Base-by-base conservation (phyloP, 768 basidiomycete species). In the Leccinum disarticulatum region DNA sequence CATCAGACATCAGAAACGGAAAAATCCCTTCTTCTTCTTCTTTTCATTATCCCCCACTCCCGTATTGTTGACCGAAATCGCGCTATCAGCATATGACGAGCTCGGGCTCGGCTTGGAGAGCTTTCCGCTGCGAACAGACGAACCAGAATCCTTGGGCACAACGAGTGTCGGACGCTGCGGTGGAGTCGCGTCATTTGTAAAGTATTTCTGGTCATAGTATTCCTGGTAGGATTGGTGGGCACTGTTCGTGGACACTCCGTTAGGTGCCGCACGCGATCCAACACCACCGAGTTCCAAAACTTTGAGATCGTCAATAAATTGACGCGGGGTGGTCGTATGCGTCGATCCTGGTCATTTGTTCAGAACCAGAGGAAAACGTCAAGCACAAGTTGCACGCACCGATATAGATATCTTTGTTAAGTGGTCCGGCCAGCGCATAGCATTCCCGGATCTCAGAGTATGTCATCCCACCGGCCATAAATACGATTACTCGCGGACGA, bases 391-490 rank as follows among this genome's bases (percentile, higher is more conserved):
- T 14, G 9, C 7, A 59, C 70, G 54, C 66, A 96, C 96, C 97
- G 58, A 99, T 91, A 74, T 87, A 91, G 55, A 98, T 83, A 66
- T 99, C 97, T 73, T 90, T 94, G 67, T 90, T 88, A 55, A 93
- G 71, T 2, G 84, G 71, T 51, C 78, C 80, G 3, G 93, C 90
- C 15, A 96, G 79, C 53, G 87, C 80, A 69, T 98, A 98, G 50
- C 85, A 88, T 67, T 94, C 86, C 60, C 96, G 82, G 74, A 95
- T 88, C 75, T 99, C 97, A 0, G 95, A 96, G 71, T 94, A 95
- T 2, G 97, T 95, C 83, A 95, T 87, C 2, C 97, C 97, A 36
- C 97, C 97, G 14, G 92, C 91, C 25, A 98, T 80, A 73, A 98
- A 98, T 17, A 98, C 83, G 36, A 99, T 80, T 15, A 97, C 68